Base-by-base conservation (phyloP, 192 early-diverging fungal genomes). In the Gryganskiella cystojenkinii region DNA sequence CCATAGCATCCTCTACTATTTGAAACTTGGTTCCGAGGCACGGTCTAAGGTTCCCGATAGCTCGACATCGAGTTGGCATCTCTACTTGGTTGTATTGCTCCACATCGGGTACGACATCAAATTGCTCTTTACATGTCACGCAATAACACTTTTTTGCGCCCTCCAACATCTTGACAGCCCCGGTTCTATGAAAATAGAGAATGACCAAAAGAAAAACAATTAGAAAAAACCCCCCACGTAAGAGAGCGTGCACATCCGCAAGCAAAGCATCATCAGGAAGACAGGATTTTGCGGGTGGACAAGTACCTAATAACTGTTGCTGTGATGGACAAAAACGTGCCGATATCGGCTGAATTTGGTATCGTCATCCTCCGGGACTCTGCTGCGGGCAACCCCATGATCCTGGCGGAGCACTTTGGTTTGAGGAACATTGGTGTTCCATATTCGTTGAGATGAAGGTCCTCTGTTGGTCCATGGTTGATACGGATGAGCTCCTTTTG, bases 161-260 rank as follows among this genome's bases (percentile, higher is more conserved):
- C 62, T 94, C 90, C 67, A 93, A 72, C 83, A 94, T 87, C 70
- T 91, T 92, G 27, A 87, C 84, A 56, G 83, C 56, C 1, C 92
- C 92, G 4, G 90, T 89, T 47, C 91, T 81, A 65, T 10, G 34
- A 2, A 5, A 14, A 11, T 24, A 17, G 2, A 24, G 22, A 35
- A n/a, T 42, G 20, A 3, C 2, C 24, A n/a, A 5, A 4, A 40
- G 20, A 42, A 58, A 40, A 35, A 10, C 10, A 40, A 19, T 45
- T 17, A 45, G 44, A 17, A 45, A 11, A 11, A 19, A 17, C 11
- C 19, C 19, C 44, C 19, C 19, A 11, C 14, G 19, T 11, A 45
- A 45, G 44, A 17, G 14, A 45, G 19, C 3, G 44, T 19, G 44
- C 1, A 45, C 14, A 45, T 19, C 44, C 44, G 44, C 44, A 11